Base-by-base conservation (phyloP, 2,329 filamentous ascomycete genomes). In the Lecanicillium sp. region DNA sequence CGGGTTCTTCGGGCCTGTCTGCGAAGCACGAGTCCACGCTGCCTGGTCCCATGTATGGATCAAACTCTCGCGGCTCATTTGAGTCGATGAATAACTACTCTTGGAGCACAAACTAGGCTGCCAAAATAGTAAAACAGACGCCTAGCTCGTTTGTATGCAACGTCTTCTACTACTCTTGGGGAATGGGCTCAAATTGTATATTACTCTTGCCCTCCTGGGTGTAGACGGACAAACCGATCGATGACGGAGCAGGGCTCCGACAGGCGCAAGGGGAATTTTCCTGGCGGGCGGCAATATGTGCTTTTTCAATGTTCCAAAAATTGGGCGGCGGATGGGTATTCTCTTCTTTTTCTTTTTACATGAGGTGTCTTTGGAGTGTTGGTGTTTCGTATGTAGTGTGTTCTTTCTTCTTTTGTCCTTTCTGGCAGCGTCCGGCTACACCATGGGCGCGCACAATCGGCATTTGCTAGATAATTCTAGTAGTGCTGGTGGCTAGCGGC, bases 71-170 rank as follows among this genome's bases (percentile, higher is more conserved):
- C 33, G 63, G 62, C 14, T 71, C 71, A 12, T 71, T 70, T 42
- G 66, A 69, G 39, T 61, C 59, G 35, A 62, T 75, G 55, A 69
- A 66, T 52, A 69, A 76, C 51, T 78, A 78, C 52, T 74, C 72
- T 22, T 78, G 74, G 74, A 74, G 68, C 46, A 60, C 66, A 37
- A 71, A 67, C 40, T 73, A 56, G 46, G 30, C 18, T 15, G 33
- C 30, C 25, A 22, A 29, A 35, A 29, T 25, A 11, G 33, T 29
- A 22, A 29, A 35, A 29, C 29, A 11, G 22, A 25, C 6, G 22
- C 22, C 22, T n/a, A 25, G 22, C 22, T 25, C 6, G 22, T 25
- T 25, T n/a, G n/a, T n/a, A n/a, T n/a, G n/a, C n/a, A n/a, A n/a
- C n/a, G n/a, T n/a, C n/a, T n/a, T 39, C 20, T 25, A 27, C 32